Percentiles rank a stretch among this genome's conserved stretches.
Conservation (phyloP, 2,329 filamentous ascomycete species). For the Ophiocordyceps camponoti-saundersi region DNA sequence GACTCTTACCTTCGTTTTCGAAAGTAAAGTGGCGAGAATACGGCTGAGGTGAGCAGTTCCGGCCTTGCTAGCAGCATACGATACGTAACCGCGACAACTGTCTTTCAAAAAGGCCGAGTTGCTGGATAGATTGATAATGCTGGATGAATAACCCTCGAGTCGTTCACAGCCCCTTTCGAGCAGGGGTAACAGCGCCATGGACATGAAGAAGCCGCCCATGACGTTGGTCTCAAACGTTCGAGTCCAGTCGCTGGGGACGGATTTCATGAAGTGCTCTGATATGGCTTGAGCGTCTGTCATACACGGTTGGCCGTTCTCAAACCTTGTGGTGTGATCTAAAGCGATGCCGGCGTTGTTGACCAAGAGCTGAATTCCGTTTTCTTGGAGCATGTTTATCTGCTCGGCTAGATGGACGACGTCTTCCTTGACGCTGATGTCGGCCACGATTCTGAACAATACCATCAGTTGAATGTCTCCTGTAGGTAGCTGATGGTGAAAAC, state of each 20-base stretch:
- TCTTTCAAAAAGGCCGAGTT: constrained; percentile 1
- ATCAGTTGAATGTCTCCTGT: neutral
- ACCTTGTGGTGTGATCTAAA: neutral
- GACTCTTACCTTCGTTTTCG: neutral
- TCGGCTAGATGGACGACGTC: neutral
- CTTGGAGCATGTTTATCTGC: neutral
- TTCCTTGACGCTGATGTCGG: constrained; percentile 1
- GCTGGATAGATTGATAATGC: neutral
- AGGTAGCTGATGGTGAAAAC: neutral
- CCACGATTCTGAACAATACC: neutral
- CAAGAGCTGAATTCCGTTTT: neutral
- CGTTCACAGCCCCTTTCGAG: neutral
- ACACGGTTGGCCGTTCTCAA: neutral
- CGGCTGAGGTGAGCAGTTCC: neutral
- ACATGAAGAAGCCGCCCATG: constrained; percentile 1
- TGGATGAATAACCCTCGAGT: neutral
- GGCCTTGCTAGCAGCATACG: constrained; percentile 1
- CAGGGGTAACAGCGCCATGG: neutral
- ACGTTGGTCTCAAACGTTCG: constrained; percentile 1
- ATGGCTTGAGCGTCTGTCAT: neutral
- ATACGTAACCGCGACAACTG: neutral
- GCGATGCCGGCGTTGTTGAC: constrained; percentile 1
- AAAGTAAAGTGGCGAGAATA: neutral
- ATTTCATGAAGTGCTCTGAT: neutral
- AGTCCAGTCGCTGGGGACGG: neutral